Percentiles rank a stretch among this genome's conserved stretches.
Conservation (phyloP, 768 basidiomycete species). For the Leccinellum albellum region DNA sequence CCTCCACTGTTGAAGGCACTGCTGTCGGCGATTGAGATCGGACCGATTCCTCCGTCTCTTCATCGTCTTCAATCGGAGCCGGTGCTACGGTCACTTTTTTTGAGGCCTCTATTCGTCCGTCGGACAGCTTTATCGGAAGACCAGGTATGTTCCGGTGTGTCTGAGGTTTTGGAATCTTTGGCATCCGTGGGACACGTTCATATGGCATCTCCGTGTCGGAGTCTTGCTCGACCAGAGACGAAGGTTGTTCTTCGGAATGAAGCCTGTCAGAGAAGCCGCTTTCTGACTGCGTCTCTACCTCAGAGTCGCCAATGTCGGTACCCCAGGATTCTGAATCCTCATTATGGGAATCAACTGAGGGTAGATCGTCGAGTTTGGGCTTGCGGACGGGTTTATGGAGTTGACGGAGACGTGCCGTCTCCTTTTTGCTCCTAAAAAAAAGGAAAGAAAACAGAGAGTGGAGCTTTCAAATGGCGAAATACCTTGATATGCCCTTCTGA, state of each 20-base stretch:
- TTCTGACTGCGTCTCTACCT: constrained; percentile 20
- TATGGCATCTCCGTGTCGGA: constrained; percentile 76
- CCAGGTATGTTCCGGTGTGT: constrained; percentile 52
- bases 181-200: constrained; percentile 58
- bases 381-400: constrained; percentile 55
- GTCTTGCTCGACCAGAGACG: constrained; percentile 14
- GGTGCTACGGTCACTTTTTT: constrained; percentile 31
- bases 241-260: constrained; percentile 8
- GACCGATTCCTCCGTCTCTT: constrained; percentile 36
- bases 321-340: constrained; percentile 54
- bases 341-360: constrained; percentile 64
- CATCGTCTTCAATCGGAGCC: constrained; percentile 22
- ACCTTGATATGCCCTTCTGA: constrained; percentile 78
- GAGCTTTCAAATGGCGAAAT: constrained; percentile 19
- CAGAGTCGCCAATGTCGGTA: constrained; percentile 39
- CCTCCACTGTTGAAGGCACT: constrained; percentile 45
- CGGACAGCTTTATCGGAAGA: constrained; percentile 82
- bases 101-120: constrained; percentile 70
- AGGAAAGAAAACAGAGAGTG: neutral
- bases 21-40: constrained; percentile 27
- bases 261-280: constrained; percentile 3
- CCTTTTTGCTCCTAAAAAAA: constrained; percentile 73
- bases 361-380: constrained; percentile 54
- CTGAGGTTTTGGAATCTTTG: constrained; percentile 41
- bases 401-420: constrained; percentile 66